These are phyloP conservation scores for Echium plantagineum DNA, from an alignment of 257 asterid genomes.

Conservation along the genomic window DNA sequence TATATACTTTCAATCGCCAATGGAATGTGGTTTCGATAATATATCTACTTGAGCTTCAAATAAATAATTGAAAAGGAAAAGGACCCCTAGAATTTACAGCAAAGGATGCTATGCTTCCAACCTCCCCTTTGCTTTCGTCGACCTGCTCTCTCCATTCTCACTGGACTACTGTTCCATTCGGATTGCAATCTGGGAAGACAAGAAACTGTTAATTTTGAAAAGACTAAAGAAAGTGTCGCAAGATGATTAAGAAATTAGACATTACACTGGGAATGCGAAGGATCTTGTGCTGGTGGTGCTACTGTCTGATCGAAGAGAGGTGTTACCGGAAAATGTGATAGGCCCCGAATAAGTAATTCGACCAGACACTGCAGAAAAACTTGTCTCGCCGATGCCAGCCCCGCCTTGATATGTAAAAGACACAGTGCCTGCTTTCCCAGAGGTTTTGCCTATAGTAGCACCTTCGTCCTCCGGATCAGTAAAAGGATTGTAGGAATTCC, in stretches of 20 bases:
- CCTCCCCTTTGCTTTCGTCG: constrained; percentile 50
- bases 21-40: constrained; percentile 8
- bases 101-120: constrained; percentile 69
- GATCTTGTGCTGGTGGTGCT: constrained; percentile 81
- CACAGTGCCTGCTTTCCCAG: constrained; percentile 11
- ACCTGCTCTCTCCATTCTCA: constrained; percentile 71
- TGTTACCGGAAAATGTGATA: constrained; percentile 55
- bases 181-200: constrained; percentile 47
- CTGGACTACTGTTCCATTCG: constrained; percentile 95
- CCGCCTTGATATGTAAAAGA: constrained; percentile 19
- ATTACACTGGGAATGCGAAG: constrained; percentile 88
- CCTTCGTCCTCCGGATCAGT: constrained; percentile 13
- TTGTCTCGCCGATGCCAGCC: constrained; percentile 54
- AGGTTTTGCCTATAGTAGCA: constrained; percentile 6
- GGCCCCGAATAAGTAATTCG: constrained; percentile 55
- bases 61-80: constrained; percentile 3
- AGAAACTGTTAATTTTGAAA: background rate
- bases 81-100: constrained; percentile 66
- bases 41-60: constrained; percentile 24
- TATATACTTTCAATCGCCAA: constrained; percentile 35
- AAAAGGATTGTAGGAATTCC: background rate
- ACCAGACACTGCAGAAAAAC: constrained; percentile 53
- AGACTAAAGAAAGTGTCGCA: background rate
- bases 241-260: background rate
- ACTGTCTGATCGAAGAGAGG: constrained; percentile 82